Evolutionary conservation across 352 stramenopile genomes (phyloP).

Genomic region (Blastocystis sp.): DNA sequence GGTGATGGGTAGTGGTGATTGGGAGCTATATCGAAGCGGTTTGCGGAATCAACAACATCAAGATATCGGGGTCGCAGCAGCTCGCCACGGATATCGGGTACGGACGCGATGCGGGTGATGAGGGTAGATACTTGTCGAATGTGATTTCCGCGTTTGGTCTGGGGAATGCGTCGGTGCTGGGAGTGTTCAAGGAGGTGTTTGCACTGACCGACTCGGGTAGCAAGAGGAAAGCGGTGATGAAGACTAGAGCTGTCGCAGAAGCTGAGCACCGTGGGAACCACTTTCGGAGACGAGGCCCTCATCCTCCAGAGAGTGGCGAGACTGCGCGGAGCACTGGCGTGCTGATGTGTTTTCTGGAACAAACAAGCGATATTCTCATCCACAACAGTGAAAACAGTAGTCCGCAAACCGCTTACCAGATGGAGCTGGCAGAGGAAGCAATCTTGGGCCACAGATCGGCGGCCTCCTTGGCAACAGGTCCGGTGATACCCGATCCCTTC

Average conservation of each 20-base stretch:
- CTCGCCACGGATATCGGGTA: slow-evolving; percentile 30
- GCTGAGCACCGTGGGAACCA: not conserved
- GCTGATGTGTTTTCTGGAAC: not conserved
- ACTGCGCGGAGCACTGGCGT: not conserved
- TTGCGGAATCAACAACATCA: slow-evolving; percentile 1
- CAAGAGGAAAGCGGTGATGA: not conserved
- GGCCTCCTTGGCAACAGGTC: no score
- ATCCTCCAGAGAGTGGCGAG: not conserved
- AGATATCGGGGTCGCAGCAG: not conserved
- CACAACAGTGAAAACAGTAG: not conserved
- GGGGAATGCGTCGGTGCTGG: not conserved
- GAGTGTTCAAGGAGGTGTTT: not conserved
- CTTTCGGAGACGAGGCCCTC: not conserved
- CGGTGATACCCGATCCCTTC: no score
- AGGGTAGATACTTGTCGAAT: slow-evolving; percentile 30
- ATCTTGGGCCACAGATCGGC: no score
- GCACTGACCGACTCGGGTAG: not conserved
- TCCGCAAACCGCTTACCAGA: no score
- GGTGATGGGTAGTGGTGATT: not conserved
- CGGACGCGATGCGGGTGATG: not conserved
- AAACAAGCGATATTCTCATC: slow-evolving; percentile 17
- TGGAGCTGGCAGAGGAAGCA: no score
- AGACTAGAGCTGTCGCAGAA: not conserved
- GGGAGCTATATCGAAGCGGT: not conserved
- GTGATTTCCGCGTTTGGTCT: slow-evolving; percentile 8